These are phyloP conservation scores for Axilococcus clingmanii DNA, from an alignment of 139 green algal species.

Conservation along the genomic window DNA sequence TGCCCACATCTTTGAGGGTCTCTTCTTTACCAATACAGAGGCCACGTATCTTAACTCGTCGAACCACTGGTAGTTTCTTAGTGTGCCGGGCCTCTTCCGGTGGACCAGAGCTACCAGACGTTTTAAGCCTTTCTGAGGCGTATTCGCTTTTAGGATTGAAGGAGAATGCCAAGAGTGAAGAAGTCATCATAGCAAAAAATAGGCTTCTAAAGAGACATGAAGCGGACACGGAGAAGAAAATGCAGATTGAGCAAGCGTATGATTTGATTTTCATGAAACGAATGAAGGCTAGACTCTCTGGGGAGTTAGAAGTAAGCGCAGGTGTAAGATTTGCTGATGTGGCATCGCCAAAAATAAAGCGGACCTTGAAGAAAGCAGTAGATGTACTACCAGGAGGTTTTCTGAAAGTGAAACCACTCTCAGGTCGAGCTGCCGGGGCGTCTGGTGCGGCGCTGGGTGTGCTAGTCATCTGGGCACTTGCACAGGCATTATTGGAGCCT, in stretches of 20 bases:
- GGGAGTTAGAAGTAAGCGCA: slow-evolving; percentile 1
- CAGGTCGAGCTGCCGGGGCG: not conserved
- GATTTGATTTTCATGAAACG: slow-evolving; percentile 22
- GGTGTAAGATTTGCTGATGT: slow-evolving; percentile 3
- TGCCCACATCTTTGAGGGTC: not conserved
- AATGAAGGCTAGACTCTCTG: slow-evolving; percentile 6
- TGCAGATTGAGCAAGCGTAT: slow-evolving; percentile 24
- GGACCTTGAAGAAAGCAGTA: not conserved
- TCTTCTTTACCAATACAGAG: not conserved
- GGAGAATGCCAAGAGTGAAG: slow-evolving; percentile 3
- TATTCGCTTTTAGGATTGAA: slow-evolving; percentile 5
- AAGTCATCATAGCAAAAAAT: slow-evolving; percentile 7
- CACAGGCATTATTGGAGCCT: no score
- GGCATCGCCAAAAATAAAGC: not conserved
- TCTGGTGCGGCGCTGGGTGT: not conserved
- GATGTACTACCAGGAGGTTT: not conserved
- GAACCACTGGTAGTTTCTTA: not conserved
- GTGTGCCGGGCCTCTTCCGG: not conserved
- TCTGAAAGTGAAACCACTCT: not conserved
- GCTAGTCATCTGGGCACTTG: no score
- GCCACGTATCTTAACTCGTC: not conserved
- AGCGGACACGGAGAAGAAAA: slow-evolving; percentile 6
- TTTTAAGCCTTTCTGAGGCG: slow-evolving; percentile 2
- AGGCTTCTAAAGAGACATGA: slow-evolving; percentile 2
- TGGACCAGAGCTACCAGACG: not conserved